Evolutionary conservation across 1,284 basidiomycete species (phyloP).

Genomic region (Pseudozyma sp.): DNA sequence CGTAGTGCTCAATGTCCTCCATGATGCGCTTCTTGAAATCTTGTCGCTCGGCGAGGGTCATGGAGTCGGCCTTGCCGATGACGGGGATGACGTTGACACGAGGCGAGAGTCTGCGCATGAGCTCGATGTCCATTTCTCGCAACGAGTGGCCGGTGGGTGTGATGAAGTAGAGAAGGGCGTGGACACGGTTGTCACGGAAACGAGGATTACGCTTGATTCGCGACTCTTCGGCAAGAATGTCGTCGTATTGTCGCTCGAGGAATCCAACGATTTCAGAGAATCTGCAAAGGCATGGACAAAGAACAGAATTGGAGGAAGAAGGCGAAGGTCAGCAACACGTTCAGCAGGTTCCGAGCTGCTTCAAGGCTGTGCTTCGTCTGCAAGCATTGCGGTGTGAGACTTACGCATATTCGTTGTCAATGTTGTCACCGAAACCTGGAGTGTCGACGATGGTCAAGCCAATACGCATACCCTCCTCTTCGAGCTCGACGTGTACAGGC

Average conservation of each 20-base stretch:
- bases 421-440: constrained; percentile 97
- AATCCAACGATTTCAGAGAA: constrained; percentile 88
- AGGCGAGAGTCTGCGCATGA: constrained; percentile 67
- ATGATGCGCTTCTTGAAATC: constrained; percentile 98
- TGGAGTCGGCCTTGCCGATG: constrained; percentile 94
- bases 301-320: background rate
- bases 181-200: constrained; percentile 90
- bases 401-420: constrained; percentile 97
- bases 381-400: constrained; percentile 68
- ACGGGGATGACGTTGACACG: constrained; percentile 97
- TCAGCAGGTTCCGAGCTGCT: background rate
- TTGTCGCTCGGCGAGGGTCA: constrained; percentile 75
- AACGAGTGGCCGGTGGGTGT: constrained; percentile 88
- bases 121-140: constrained; percentile 95
- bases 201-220: constrained; percentile 99
- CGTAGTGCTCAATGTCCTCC: constrained; percentile 99
- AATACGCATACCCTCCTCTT: constrained; percentile 98
- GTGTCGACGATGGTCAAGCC: constrained; percentile 98
- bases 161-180: constrained; percentile 98
- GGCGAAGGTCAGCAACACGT: background rate
- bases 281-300: constrained; percentile 21
- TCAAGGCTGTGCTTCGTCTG: background rate
- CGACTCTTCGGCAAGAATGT: constrained; percentile 97
- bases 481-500: constrained; percentile 93
- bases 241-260: constrained; percentile 98